Base-by-base conservation (phyloP, 75 land plant genomes). In the Larix kaempferi region DNA sequence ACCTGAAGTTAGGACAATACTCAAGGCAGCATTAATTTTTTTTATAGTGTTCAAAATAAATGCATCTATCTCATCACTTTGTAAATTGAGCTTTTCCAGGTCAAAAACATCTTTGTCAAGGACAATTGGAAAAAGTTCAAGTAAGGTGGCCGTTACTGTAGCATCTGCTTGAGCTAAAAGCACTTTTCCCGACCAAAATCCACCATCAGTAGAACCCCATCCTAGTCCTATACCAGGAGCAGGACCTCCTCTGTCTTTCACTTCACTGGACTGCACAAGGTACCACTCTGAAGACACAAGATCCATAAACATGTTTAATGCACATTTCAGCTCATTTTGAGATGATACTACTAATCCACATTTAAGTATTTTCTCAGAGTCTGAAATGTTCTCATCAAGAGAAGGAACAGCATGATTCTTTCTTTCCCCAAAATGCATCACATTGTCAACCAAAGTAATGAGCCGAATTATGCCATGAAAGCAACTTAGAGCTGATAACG, bases 151-250 rank as follows among this genome's bases (percentile, higher is more conserved):
- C 21, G 84, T 78, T 33, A 95, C 74, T 41, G 78, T 59, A 35
- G 90, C 87, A 83, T 93, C 91, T 63, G 74, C 74, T 84, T 93
- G 88, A 56, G 87, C 83, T 63, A 93, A 82, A 33, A 95, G 77
- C 41, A 84, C 76, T 35, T 78, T 69, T 29, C 8, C 35, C 17
- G 99, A 98, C 94, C 95, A 98, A 80, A 87, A 85, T 14, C 98
- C 99, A 41, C 99, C 96, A 74, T 91, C 90, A 75, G 78, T 16
- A 10, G 87, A 78, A 73, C 98, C 98, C 99, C 99, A 98, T 7
- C 99, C 99, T 56, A 91, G 15, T 61, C 99, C 99, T 59, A 93
- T 73, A 55, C 98, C 98, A 59, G 98, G 99, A 71, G 99, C 91
- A 76, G 96, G 99, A 25, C 99, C 99, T 29, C 98, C 99, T 86